A percentile compares a stretch with the other conserved stretches of the same genome.
Evolutionary conservation across 169 alveolate genomes (phyloP).

Genomic region (Eimeria maxima): DNA sequence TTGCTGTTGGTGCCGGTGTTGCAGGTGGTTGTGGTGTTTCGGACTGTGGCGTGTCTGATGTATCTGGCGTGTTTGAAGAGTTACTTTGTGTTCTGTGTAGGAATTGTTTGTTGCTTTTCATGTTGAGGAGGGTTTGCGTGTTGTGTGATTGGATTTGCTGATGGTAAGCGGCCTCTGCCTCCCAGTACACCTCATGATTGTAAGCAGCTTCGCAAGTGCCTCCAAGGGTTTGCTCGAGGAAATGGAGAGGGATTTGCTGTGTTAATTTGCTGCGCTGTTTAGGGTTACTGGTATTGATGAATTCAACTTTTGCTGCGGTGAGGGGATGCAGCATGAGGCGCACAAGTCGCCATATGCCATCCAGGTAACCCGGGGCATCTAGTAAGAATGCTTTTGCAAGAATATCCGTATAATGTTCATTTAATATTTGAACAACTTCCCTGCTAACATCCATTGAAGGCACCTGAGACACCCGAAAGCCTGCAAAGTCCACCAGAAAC

Average conservation of each 20-base stretch:
- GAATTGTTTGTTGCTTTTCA: not conserved
- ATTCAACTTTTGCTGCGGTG: constrained; percentile 63
- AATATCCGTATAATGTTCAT: constrained; percentile 72
- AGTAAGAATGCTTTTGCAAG: constrained; percentile 66
- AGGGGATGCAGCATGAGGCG: constrained; percentile 59
- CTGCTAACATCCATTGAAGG: constrained; percentile 45
- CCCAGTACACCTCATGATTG: constrained; percentile 66
- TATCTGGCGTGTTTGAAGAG: too few species aligned
- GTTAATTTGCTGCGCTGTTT: not conserved
- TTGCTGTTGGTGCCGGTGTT: too few species aligned
- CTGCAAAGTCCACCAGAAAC: constrained; percentile 62
- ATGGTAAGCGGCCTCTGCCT: constrained; percentile 37
- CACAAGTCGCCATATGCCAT: constrained; percentile 51
- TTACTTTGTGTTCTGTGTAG: not conserved
- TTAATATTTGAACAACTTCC: constrained; percentile 52
- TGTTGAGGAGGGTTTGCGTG: not conserved
- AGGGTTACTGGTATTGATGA: not conserved
- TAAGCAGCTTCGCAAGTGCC: constrained; percentile 40
- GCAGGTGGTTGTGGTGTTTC: too few species aligned
- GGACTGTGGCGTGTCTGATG: too few species aligned
- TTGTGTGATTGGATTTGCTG: not conserved
- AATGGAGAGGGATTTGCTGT: constrained; percentile 8
- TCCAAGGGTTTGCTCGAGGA: constrained; percentile 57
- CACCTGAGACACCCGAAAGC: constrained; percentile 48
- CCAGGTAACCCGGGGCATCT: constrained; percentile 68